A percentile compares a stretch with the other conserved stretches of the same genome.
phyloP scores from a whole-genome alignment of 2,329 filamentous ascomycete species.

The Claviceps arundinis region DNA sequence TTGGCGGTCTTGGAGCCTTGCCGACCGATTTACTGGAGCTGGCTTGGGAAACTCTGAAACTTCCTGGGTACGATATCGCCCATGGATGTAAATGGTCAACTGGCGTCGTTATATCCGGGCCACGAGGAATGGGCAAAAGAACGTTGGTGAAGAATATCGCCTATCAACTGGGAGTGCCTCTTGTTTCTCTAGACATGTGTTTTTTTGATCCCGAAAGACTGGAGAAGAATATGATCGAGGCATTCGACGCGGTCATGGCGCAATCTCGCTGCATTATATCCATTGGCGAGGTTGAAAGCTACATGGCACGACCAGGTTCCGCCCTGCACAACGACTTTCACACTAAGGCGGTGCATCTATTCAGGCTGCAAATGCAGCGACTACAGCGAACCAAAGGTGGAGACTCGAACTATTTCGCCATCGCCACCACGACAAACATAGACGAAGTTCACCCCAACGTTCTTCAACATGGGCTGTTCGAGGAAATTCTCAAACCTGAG shows the following conservation, averaged over 20 bases:
- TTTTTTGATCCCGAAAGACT: slow-evolving; percentile 26
- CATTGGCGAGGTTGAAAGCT: slow-evolving; percentile 75
- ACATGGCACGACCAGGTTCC: slow-evolving; percentile 69
- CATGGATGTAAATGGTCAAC: slow-evolving; percentile 8
- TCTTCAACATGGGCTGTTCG: slow-evolving; percentile 62
- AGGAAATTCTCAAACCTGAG: slow-evolving; percentile 73
- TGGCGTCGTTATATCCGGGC: slow-evolving; percentile 65
- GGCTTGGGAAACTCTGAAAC: slow-evolving; percentile 9
- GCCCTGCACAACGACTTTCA: slow-evolving; percentile 80
- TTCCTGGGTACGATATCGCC: slow-evolving; percentile 10
- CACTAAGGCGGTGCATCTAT: slow-evolving; percentile 69
- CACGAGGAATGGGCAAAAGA: slow-evolving; percentile 69
- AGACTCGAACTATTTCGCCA: slow-evolving; percentile 70
- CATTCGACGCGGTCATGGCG: slow-evolving; percentile 63
- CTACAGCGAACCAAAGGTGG: slow-evolving; percentile 54
- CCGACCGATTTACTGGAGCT: slow-evolving; percentile 11
- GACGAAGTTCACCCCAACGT: slow-evolving; percentile 75
- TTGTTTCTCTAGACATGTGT: slow-evolving; percentile 41
- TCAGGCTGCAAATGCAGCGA: slow-evolving; percentile 77
- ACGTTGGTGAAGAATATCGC: slow-evolving; percentile 64
- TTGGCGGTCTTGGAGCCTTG: slow-evolving; percentile 19
- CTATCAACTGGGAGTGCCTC: slow-evolving; percentile 56
- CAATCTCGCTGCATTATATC: slow-evolving; percentile 83
- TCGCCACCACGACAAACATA: slow-evolving; percentile 81
- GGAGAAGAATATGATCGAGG: slow-evolving; percentile 25